Evolutionary conservation across 2,329 filamentous ascomycete species (phyloP).

Genomic region (Ceratocystis albifundus): DNA sequence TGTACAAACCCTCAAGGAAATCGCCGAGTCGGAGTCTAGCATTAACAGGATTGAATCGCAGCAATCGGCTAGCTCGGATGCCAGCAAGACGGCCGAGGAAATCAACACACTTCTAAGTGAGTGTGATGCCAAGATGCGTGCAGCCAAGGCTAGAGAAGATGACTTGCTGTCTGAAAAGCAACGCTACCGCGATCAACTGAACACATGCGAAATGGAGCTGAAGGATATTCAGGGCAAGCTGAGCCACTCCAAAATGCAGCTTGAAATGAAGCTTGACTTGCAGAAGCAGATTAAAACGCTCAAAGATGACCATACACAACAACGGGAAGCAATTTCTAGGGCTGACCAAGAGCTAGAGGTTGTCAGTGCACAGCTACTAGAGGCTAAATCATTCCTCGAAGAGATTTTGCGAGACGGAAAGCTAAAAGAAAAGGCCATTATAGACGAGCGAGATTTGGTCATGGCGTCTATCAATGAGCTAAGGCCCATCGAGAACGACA

Average conservation of each 20-base stretch:
- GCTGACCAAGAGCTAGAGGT: constrained; percentile 61
- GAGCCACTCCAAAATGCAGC: constrained; percentile 55
- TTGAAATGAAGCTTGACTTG: constrained; percentile 70
- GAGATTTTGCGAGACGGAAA: constrained; percentile 63
- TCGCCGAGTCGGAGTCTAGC: constrained; percentile 58
- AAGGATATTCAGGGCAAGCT: constrained; percentile 66
- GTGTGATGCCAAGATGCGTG: constrained; percentile 55
- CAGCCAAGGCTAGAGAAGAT: constrained; percentile 49
- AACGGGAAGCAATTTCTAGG: constrained; percentile 56
- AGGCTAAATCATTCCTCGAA: constrained; percentile 64
- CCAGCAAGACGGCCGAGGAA: constrained; percentile 52
- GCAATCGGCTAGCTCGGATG: constrained; percentile 46
- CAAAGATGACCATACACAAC: constrained; percentile 54
- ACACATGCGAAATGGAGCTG: constrained; percentile 61
- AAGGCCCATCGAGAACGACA: constrained; percentile 61
- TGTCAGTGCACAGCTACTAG: constrained; percentile 64
- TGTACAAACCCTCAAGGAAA: constrained; percentile 58
- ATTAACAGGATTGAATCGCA: constrained; percentile 65
- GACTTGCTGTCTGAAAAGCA: constrained; percentile 62
- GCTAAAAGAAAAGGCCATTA: constrained; percentile 58
- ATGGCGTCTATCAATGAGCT: constrained; percentile 67
- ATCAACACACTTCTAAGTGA: constrained; percentile 65
- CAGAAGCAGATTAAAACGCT: constrained; percentile 60
- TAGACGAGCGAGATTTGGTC: constrained; percentile 58
- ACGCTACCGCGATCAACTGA: constrained; percentile 55